phyloP scores from a whole-genome alignment of 169 alveolate species.

The Neospora caninum region DNA sequence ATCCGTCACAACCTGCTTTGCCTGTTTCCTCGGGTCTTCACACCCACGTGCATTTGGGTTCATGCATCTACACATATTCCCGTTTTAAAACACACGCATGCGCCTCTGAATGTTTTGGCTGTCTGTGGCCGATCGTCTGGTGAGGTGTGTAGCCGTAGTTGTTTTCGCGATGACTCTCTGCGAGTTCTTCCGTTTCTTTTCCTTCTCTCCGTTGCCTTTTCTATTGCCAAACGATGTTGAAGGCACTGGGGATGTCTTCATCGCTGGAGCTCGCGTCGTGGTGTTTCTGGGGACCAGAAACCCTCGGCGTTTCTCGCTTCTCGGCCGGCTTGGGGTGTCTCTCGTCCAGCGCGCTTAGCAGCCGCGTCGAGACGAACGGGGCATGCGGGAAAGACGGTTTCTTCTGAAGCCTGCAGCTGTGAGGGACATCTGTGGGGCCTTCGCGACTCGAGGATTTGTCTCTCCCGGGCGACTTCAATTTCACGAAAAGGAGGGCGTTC shows the following conservation, averaged over 20 bases:
- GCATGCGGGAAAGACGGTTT: no score
- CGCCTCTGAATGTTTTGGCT: neutral
- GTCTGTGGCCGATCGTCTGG: no score
- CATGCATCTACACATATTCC: no score
- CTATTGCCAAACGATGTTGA: neutral
- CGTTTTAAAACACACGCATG: no score
- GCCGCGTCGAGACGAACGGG: no score
- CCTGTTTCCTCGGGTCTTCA: neutral
- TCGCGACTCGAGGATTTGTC: neutral
- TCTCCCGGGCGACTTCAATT: neutral
- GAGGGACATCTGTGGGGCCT: neutral
- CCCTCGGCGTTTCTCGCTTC: neutral
- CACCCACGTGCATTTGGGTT: neutral
- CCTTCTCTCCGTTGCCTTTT: neutral
- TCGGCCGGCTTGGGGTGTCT: neutral
- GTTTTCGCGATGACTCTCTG: neutral
- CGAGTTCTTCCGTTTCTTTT: neutral
- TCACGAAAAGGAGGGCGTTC: neutral
- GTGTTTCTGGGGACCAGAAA: neutral
- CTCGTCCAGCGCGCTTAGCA: no score
- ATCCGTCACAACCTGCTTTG: neutral
- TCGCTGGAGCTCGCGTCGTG: neutral
- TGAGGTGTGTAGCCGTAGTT: no score
- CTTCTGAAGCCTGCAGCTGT: neutral
- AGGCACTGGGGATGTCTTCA: slow-evolving; percentile 4